phyloP scores from a whole-genome alignment of 2,329 filamentous ascomycete genomes.

The Raffaelea arxii region DNA sequence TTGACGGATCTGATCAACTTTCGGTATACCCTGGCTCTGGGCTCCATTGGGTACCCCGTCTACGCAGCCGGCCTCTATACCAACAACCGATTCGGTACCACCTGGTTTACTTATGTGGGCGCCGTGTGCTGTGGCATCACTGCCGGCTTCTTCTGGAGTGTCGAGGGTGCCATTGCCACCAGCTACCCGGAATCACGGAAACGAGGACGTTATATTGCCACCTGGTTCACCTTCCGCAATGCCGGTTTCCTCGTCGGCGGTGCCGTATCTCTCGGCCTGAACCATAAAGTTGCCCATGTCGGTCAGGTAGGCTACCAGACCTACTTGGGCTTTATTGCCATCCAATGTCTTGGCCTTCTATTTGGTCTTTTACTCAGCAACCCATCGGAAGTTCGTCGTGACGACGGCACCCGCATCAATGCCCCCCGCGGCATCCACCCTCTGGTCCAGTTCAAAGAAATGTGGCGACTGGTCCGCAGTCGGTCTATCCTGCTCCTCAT shows the following conservation, averaged over 20 bases:
- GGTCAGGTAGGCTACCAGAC: slow-evolving; percentile 61
- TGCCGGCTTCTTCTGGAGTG: slow-evolving; percentile 66
- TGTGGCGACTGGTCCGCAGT: slow-evolving; percentile 46
- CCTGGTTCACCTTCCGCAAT: slow-evolving; percentile 48
- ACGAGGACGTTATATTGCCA: slow-evolving; percentile 52
- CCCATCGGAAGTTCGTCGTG: slow-evolving; percentile 52
- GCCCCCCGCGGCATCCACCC: slow-evolving; percentile 46
- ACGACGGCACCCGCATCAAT: slow-evolving; percentile 53
- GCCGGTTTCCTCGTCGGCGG: slow-evolving; percentile 60
- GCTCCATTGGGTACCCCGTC: slow-evolving; percentile 60
- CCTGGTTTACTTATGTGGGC: slow-evolving; percentile 60
- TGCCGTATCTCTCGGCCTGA: slow-evolving; percentile 59
- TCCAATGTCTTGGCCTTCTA: slow-evolving; percentile 56
- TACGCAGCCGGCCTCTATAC: slow-evolving; percentile 62
- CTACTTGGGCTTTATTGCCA: slow-evolving; percentile 58
- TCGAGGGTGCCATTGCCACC: slow-evolving; percentile 65
- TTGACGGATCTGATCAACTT: slow-evolving; percentile 59
- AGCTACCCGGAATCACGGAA: slow-evolving; percentile 62
- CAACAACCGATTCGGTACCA: slow-evolving; percentile 58
- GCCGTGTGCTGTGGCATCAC: slow-evolving; percentile 61
- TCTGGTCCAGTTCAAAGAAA: slow-evolving; percentile 49
- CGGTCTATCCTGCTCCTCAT: slow-evolving; percentile 54
- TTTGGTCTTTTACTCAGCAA: slow-evolving; percentile 51
- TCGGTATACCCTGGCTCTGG: slow-evolving; percentile 57
- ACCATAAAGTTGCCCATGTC: slow-evolving; percentile 32